Evolutionary conservation across 345 rosid species (phyloP).

Genomic region (Salix purpurea): DNA sequence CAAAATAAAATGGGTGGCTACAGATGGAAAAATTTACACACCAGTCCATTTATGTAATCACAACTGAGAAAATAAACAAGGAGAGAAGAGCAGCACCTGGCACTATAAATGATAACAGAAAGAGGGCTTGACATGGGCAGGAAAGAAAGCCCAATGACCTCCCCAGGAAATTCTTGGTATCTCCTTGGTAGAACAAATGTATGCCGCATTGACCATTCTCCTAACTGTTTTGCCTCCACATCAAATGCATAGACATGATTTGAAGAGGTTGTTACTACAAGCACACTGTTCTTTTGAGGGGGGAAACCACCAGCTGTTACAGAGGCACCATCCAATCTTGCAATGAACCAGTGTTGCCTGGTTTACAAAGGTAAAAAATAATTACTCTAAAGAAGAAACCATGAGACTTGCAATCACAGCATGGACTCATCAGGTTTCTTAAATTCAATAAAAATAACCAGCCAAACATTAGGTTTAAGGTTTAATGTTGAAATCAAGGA

Average conservation of each 20-base stretch:
- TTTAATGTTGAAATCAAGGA: no score
- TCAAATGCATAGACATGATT: constrained; percentile 86
- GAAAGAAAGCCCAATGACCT: constrained; percentile 86
- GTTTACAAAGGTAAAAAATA: constrained; percentile 8
- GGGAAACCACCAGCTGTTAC: constrained; percentile 89
- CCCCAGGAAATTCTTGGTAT: constrained; percentile 94
- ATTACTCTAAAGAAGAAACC: background rate
- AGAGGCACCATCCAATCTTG: constrained; percentile 87
- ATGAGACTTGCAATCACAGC: background rate
- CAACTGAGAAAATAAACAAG: background rate
- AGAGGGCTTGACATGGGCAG: constrained; percentile 51
- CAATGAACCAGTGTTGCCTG: constrained; percentile 97
- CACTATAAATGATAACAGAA: constrained; percentile 64
- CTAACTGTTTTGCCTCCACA: constrained; percentile 82
- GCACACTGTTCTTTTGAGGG: constrained; percentile 62
- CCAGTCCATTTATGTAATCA: background rate
- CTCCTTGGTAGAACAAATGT: constrained; percentile 61
- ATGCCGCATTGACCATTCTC: constrained; percentile 77
- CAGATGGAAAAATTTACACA: background rate
- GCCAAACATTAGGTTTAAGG: background rate
- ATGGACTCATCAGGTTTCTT: background rate
- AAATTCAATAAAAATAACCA: background rate
- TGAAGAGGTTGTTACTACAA: constrained; percentile 70
- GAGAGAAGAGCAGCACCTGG: constrained; percentile 52
- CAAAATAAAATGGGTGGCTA: background rate